Evolutionary conservation across 768 basidiomycete species (phyloP), one percentile per base, ranked within the genome.

Genomic region (Leucocoprinus birnbaumii): DNA sequence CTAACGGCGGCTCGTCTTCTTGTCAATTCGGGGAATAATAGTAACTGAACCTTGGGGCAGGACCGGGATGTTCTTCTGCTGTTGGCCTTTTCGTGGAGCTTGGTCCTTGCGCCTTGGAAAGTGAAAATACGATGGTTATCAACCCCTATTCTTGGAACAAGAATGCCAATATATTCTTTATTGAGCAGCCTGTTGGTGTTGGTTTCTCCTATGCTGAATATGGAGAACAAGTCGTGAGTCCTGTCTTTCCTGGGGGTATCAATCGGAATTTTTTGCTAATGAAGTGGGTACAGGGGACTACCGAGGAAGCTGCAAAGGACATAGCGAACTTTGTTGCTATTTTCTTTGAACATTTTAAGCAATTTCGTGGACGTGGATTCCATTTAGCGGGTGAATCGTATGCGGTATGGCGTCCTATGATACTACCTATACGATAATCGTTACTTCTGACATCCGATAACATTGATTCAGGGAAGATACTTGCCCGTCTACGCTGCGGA

Each of bases 301-400:
- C 86, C 0, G 80, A 85, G 62, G 83, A 87, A 45, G 87, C 85
- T 2, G 85, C 86, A 0, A 74, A 79, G 49, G 87, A 90, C 59
- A 81, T 90, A 3, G 85, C 86, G 0, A 80, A 83, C 0, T 90
- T 90, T 59, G 74, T 89, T 0, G 72, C 79, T 3, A 81, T 90
- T 48, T 89, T 89, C 70, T 89, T 89, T 46, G 86, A 89, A 60
- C 77, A 84, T 55, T 91, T 91, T 64, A 76, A 67, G 49, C 73
- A 85, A 60, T 89, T 89, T 73, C 83, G 86, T 60, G 86, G 85
- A 2, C 72, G 87, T 3, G 65, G 73, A 1, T 84, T 86, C 66
- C 84, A 87, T 57, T 77, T 87, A 73, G 73, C 82, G 1, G 84
- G 90, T 10, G 90, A 92, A 67, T 91, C 87, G 0, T 92, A 91